phyloP scores from a whole-genome alignment of 169 alveolate genomes.

The Plasmodium yoelii region DNA sequence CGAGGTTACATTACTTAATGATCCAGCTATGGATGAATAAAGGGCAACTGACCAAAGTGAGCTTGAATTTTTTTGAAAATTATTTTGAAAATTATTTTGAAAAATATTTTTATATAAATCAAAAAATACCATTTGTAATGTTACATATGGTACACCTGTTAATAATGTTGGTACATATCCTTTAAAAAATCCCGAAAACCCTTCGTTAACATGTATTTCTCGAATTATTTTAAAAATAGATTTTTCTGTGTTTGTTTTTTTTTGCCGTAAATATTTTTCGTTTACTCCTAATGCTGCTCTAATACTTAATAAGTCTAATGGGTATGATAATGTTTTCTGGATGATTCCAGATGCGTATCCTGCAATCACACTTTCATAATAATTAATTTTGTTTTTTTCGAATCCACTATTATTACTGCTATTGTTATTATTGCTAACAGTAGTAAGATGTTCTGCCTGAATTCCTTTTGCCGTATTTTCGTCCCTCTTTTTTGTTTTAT shows the following conservation, averaged over 20 bases:
- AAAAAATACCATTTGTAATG: conserved; percentile 89
- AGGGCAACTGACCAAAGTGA: conserved; percentile 37
- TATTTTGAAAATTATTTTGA: conserved; percentile 31
- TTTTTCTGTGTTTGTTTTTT: conserved; percentile 20
- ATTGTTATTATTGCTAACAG: conserved; percentile 21
- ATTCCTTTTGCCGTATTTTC: conserved; percentile 1
- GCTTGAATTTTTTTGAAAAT: conserved; percentile 20
- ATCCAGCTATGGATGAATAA: conserved; percentile 76
- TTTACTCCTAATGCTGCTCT: conserved; percentile 90
- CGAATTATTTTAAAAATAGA: conserved; percentile 50
- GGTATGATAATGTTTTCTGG: conserved; percentile 88
- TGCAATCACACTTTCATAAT: conserved; percentile 82
- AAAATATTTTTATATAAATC: conserved; percentile 82
- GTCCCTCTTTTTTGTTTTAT: conserved; percentile 69
- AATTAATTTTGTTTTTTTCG: conserved; percentile 22
- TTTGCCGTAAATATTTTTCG: conserved; percentile 80
- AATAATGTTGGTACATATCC: conserved; percentile 86
- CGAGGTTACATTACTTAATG: conserved; percentile 77
- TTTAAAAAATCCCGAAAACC: conserved; percentile 89
- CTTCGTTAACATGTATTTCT: conserved; percentile 86
- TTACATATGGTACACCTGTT: conserved; percentile 91
- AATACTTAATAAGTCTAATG: conserved; percentile 89
- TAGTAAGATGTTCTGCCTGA: conserved; percentile 2
- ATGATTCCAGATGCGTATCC: conserved; percentile 89
- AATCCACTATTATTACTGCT: neutral